Percentiles rank a stretch among this genome's conserved stretches.
Evolutionary conservation across 805 yeast species (phyloP).

Genomic region (Jamesozyma gamospora): DNA sequence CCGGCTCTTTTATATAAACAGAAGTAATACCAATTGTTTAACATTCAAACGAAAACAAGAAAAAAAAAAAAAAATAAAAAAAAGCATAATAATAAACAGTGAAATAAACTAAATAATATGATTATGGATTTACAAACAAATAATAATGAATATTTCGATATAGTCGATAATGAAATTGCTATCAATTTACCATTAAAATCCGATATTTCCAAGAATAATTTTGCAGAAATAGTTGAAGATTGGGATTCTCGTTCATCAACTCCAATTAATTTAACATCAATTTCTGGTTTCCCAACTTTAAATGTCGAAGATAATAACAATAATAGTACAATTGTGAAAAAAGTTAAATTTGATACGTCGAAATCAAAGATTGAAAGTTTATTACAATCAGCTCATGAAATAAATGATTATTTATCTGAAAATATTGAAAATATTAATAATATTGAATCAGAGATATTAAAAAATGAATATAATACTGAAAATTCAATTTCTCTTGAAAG

Average conservation of each 20-base stretch:
- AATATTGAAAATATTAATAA: slow-evolving; percentile 20
- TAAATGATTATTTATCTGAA: slow-evolving; percentile 19
- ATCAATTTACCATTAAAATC: slow-evolving; percentile 8
- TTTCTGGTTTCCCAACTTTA: not conserved
- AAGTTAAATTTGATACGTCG: not conserved
- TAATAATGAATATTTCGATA: no score
- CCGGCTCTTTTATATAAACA: no score
- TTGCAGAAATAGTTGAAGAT: slow-evolving; percentile 6
- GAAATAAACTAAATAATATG: no score
- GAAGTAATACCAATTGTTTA: no score
- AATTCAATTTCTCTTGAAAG: not conserved
- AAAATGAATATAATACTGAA: slow-evolving; percentile 1
- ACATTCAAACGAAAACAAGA: no score
- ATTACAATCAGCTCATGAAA: slow-evolving; percentile 21
- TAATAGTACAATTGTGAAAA: slow-evolving; percentile 1
- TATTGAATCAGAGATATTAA: slow-evolving; percentile 14
- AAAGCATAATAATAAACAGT: no score
- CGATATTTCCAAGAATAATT: slow-evolving; percentile 4
- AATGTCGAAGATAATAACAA: not conserved
- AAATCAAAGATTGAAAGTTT: slow-evolving; percentile 19
- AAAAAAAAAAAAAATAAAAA: no score
- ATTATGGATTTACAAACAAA: no score
- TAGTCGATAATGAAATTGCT: no score
- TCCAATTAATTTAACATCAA: not conserved
- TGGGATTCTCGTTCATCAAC: slow-evolving; percentile 7